Evolutionary conservation across 306 rosid genomes (phyloP).

Genomic region (Mucuna pruriens): DNA sequence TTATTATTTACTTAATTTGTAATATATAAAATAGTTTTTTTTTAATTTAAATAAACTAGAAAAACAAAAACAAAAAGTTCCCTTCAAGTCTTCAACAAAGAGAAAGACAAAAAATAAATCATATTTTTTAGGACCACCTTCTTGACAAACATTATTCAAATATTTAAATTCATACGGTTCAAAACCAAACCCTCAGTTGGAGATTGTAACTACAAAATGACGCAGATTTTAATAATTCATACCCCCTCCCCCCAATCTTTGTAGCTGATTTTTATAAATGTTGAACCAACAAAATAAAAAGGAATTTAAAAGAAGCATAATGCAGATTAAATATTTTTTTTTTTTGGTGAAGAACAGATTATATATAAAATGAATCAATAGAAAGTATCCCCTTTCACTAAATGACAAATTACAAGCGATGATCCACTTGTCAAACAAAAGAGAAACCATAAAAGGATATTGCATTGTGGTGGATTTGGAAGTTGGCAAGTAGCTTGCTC

Average conservation of each 20-base stretch:
- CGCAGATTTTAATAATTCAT: neutral
- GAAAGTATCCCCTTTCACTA: constrained; percentile 5
- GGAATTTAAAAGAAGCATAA: neutral
- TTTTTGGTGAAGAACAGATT: too few species aligned
- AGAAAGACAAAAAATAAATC: neutral
- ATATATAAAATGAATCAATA: neutral
- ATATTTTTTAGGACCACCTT: neutral
- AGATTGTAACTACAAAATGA: neutral
- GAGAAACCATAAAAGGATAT: constrained; percentile 41
- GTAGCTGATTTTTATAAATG: neutral
- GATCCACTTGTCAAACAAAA: constrained; percentile 32
- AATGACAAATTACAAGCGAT: constrained; percentile 37
- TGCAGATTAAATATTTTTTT: too few species aligned
- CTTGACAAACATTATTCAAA: neutral
- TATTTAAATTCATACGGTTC: neutral
- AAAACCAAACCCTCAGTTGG: neutral
- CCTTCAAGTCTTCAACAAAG: neutral
- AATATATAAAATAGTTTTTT: too few species aligned
- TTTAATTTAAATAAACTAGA: too few species aligned
- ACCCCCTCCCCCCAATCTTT: neutral
- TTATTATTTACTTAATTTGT: too few species aligned
- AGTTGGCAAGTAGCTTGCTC: constrained; percentile 52
- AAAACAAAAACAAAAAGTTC: neutral
- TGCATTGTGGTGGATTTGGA: constrained; percentile 48
- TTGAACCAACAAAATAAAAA: neutral